phyloP scores from a whole-genome alignment of 2,329 filamentous ascomycete species.

The Penicillium sp. region DNA sequence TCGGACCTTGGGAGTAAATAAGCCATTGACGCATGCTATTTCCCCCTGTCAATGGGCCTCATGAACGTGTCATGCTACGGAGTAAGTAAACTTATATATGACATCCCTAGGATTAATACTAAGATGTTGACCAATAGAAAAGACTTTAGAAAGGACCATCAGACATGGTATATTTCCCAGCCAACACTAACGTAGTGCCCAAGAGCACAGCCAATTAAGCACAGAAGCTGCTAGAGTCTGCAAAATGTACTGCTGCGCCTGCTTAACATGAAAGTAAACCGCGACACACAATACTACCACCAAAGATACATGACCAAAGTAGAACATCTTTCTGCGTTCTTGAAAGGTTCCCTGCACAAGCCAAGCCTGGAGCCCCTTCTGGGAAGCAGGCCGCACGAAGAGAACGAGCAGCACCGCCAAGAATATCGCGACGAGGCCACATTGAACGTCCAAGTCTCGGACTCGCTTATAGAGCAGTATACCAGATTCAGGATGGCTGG shows the following conservation, averaged over 20 bases:
- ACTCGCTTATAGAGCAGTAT: conserved; percentile 46
- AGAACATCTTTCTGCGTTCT: conserved; percentile 43
- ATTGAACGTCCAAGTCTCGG: conserved; percentile 49
- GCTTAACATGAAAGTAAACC: conserved; percentile 49
- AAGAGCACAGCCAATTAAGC: conserved; percentile 34
- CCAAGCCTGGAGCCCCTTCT: conserved; percentile 11
- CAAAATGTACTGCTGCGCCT: conserved; percentile 47
- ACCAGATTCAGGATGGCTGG: conserved; percentile 31
- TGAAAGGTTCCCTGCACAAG: conserved; percentile 15
- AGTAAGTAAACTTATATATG: no score
- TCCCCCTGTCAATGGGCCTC: not conserved
- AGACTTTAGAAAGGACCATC: not conserved
- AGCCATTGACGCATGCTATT: not conserved
- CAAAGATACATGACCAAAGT: conserved; percentile 47
- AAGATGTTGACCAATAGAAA: not conserved
- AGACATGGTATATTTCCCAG: not conserved
- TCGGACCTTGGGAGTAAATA: not conserved
- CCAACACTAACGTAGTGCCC: conserved; percentile 4
- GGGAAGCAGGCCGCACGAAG: conserved; percentile 35
- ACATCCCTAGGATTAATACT: no score
- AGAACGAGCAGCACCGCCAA: conserved; percentile 43
- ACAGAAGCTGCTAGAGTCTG: conserved; percentile 43
- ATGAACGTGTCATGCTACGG: no score
- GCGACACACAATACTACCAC: conserved; percentile 43
- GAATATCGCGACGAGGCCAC: conserved; percentile 45